These are phyloP conservation scores for Schizochytrium sp. DNA, from an alignment of 108 stramenopile species.

Conservation along the genomic window DNA sequence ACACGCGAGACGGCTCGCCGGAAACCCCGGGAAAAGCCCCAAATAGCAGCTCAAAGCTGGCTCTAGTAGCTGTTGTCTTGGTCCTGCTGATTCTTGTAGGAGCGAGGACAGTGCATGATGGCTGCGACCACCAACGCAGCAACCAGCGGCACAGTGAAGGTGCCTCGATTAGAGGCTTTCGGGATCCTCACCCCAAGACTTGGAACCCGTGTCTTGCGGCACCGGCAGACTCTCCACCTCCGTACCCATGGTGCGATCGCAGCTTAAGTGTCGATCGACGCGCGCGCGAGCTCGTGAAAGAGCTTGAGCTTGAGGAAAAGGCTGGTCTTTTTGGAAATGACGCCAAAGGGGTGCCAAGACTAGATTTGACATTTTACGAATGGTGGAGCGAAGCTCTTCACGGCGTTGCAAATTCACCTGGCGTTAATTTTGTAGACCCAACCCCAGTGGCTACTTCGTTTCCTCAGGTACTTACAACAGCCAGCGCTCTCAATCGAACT, in stretches of 20 bases:
- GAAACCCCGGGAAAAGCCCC: too few relatives aligned
- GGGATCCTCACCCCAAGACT: slow-evolving; percentile 1
- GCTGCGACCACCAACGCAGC: too few relatives aligned
- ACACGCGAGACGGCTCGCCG: too few relatives aligned
- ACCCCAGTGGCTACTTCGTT: slow-evolving; percentile 67
- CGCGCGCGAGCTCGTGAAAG: neutral
- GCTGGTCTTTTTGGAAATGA: slow-evolving; percentile 48
- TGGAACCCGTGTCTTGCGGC: slow-evolving; percentile 51
- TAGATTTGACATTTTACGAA: slow-evolving; percentile 45
- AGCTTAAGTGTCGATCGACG: neutral
- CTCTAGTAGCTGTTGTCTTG: too few relatives aligned
- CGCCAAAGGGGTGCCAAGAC: slow-evolving; percentile 40
- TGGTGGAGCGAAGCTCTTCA: slow-evolving; percentile 67
- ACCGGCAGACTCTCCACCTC: neutral
- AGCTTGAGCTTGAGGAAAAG: slow-evolving; percentile 9
- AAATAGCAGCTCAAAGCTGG: too few relatives aligned
- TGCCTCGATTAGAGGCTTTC: too few relatives aligned
- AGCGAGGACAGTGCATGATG: too few relatives aligned
- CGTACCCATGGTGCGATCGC: slow-evolving; percentile 37
- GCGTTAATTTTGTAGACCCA: slow-evolving; percentile 52
- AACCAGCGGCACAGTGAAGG: too few relatives aligned
- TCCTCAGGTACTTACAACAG: slow-evolving; percentile 74
- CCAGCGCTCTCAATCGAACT: slow-evolving; percentile 75
- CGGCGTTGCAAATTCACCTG: slow-evolving; percentile 63
- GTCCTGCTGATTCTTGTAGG: too few relatives aligned